A percentile compares a stretch with the other conserved stretches of the same genome.
These are phyloP conservation scores for Vickermania spadyakhi DNA, from an alignment of 208 protist species.

Conservation along the genomic window DNA sequence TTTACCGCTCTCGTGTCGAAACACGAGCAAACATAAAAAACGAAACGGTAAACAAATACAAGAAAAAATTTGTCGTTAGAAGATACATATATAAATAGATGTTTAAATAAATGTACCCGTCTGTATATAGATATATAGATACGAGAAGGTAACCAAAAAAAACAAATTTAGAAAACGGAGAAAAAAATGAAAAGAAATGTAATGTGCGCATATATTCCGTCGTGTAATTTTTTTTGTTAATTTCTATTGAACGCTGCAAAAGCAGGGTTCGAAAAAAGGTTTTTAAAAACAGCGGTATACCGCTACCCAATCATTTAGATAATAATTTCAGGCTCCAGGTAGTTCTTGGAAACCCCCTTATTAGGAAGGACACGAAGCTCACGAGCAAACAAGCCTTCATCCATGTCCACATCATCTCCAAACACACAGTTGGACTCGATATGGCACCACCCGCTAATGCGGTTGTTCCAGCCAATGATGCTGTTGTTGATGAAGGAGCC, in stretches of 20 bases:
- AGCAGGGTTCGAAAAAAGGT: background rate
- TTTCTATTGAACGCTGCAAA: constrained; percentile 2
- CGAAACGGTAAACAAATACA: too few species aligned
- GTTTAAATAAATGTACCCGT: too few species aligned
- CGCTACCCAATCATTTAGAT: too few species aligned
- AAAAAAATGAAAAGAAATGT: background rate
- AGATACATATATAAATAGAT: too few species aligned
- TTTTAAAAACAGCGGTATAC: too few species aligned
- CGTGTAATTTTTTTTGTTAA: background rate
- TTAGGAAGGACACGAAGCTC: constrained; percentile 92
- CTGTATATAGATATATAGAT: constrained; percentile 4
- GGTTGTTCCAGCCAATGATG: constrained; percentile 96
- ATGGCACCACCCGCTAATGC: constrained; percentile 87
- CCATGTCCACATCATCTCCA: constrained; percentile 92
- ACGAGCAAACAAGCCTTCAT: constrained; percentile 89
- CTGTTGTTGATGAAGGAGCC: constrained; percentile 78
- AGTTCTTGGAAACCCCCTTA: constrained; percentile 85
- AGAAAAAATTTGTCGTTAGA: too few species aligned
- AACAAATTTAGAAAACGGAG: background rate
- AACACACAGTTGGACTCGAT: constrained; percentile 93
- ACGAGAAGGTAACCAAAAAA: background rate
- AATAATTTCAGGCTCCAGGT: constrained; percentile 84
- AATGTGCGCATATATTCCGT: too few species aligned
- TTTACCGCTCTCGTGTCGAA: too few species aligned
- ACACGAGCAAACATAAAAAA: too few species aligned